phyloP scores from a whole-genome alignment of 257 asterid species.

The Nicotiana tomentosiformis region DNA sequence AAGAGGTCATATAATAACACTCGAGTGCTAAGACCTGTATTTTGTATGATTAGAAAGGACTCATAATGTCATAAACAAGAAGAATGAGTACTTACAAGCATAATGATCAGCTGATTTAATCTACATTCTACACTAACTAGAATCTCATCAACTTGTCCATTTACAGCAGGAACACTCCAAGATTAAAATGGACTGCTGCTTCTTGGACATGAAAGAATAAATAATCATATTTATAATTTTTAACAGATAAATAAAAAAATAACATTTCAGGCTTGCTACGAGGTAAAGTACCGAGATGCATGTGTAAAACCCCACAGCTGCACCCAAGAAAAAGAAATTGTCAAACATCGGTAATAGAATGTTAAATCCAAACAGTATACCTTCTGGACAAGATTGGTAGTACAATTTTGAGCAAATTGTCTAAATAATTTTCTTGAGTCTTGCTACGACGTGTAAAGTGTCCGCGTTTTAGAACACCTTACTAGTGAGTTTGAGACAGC shows the following conservation, averaged over 20 bases:
- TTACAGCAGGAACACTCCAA: not conserved
- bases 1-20: not conserved
- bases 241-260: not conserved
- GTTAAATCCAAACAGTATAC: not conserved
- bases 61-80: not conserved
- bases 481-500: not conserved
- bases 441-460: not conserved
- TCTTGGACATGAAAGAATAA: slow-evolving; percentile 2
- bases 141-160: not conserved
- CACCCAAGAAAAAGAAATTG: slow-evolving; percentile 12
- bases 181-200: not conserved
- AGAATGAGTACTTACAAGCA: not conserved
- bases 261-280: not conserved
- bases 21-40: not conserved
- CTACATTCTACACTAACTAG: not conserved
- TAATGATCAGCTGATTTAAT: not conserved
- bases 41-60: not conserved
- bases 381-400: not conserved
- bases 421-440: not conserved
- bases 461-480: not conserved
- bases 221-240: not conserved
- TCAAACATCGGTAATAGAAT: not conserved
- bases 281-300: slow-evolving; percentile 54
- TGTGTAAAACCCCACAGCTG: slow-evolving; percentile 97
- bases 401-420: not conserved